phyloP scores from a whole-genome alignment of 306 rosid species.

The Quercus dentata region DNA sequence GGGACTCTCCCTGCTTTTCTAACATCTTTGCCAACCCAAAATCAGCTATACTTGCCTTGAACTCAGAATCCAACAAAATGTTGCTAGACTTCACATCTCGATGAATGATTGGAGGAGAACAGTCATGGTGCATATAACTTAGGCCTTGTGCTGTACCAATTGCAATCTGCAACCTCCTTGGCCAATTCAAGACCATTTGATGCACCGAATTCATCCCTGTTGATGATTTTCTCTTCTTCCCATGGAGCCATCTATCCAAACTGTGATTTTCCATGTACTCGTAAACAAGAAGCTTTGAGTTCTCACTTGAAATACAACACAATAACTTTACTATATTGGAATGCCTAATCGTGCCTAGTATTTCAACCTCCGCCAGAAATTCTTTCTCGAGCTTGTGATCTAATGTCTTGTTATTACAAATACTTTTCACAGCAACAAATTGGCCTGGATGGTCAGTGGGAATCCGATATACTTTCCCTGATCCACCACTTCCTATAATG shows the following conservation, averaged over 20 bases:
- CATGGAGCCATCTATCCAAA: slow-evolving; percentile 74
- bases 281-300: slow-evolving; percentile 76
- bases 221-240: slow-evolving; percentile 38
- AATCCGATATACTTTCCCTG: slow-evolving; percentile 74
- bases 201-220: slow-evolving; percentile 25
- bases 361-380: slow-evolving; percentile 67
- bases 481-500: slow-evolving; percentile 86
- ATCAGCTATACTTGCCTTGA: slow-evolving; percentile 84
- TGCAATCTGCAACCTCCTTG: slow-evolving; percentile 69
- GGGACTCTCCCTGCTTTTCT: slow-evolving; percentile 47
- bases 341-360: slow-evolving; percentile 72
- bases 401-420: slow-evolving; percentile 41
- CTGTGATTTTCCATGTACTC: slow-evolving; percentile 87
- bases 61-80: slow-evolving; percentile 67
- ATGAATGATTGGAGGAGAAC: slow-evolving; percentile 71
- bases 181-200: slow-evolving; percentile 59
- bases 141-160: slow-evolving; percentile 85
- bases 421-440: slow-evolving; percentile 71
- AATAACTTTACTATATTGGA: slow-evolving; percentile 77
- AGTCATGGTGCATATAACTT: slow-evolving; percentile 85
- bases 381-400: slow-evolving; percentile 61
- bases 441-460: slow-evolving; percentile 41
- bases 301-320: slow-evolving; percentile 70
- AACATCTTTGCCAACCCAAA: slow-evolving; percentile 84
- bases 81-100: slow-evolving; percentile 91